A percentile compares a stretch with the other conserved stretches of the same genome.
phyloP scores from a whole-genome alignment of 257 asterid genomes.

The Cinchona pubescens region DNA sequence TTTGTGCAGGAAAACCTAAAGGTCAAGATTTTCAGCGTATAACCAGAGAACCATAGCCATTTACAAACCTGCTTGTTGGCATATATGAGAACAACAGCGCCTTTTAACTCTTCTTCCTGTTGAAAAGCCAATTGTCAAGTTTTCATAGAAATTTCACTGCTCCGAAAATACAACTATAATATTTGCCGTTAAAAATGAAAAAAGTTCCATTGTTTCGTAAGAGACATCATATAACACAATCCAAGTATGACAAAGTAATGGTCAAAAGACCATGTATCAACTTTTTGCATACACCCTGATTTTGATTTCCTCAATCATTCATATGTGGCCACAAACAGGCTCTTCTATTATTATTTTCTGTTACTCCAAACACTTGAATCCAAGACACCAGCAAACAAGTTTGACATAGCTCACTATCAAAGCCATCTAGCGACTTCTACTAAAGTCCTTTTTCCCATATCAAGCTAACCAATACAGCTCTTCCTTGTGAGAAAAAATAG shows the following conservation, averaged over 20 bases:
- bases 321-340: neutral
- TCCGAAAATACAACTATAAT: neutral
- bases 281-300: neutral
- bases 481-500: neutral
- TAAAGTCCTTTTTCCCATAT: no score
- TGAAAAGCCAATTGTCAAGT: conserved; percentile 7
- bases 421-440: neutral
- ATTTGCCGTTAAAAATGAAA: neutral
- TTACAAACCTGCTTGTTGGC: conserved; percentile 45
- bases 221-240: neutral
- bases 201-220: neutral
- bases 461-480: neutral
- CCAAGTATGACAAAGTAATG: neutral
- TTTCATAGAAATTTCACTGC: neutral
- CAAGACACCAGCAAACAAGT: neutral
- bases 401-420: neutral
- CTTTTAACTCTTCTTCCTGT: conserved; percentile 51
- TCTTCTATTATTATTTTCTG: neutral
- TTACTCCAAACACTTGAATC: neutral
- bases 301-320: neutral
- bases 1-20: neutral
- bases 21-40: neutral
- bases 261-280: neutral
- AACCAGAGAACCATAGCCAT: neutral
- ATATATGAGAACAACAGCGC: conserved; percentile 49